These are phyloP conservation scores for Musa itinerans DNA, from an alignment of 176 grass and related monocot genomes.

Conservation along the genomic window DNA sequence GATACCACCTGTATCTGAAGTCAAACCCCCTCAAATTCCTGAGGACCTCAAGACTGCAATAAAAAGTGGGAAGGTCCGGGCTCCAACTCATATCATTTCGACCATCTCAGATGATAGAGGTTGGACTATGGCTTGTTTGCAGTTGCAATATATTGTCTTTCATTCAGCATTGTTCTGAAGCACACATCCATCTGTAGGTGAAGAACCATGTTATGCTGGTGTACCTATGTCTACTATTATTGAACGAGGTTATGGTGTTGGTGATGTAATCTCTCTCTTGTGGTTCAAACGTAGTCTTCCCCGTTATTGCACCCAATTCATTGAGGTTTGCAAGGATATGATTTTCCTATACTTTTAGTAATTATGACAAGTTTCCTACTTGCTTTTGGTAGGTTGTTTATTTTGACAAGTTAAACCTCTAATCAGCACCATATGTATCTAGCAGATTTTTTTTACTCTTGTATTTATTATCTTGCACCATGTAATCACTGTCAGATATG, in stretches of 20 bases:
- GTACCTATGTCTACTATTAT: constrained; percentile 96
- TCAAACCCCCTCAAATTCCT: constrained; percentile 72
- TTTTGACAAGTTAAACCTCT: neutral
- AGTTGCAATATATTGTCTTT: neutral
- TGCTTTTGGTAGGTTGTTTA: neutral
- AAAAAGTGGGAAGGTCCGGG: constrained; percentile 93
- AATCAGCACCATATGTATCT: neutral
- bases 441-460: neutral
- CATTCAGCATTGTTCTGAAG: constrained; percentile 10
- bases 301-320: constrained; percentile 94
- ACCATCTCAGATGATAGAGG: constrained; percentile 99
- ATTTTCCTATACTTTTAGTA: neutral
- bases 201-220: constrained; percentile 94
- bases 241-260: constrained; percentile 82
- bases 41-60: constrained; percentile 93
- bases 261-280: constrained; percentile 96
- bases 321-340: constrained; percentile 45
- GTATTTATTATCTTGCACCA: neutral
- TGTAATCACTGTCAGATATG: constrained; percentile 31
- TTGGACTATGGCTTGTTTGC: constrained; percentile 31
- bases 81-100: constrained; percentile 93
- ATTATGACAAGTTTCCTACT: neutral
- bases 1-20: constrained; percentile 55
- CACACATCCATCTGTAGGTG: constrained; percentile 44
- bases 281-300: constrained; percentile 98